These are phyloP conservation scores for Thymus mandschuricus DNA, from an alignment of 257 asterid genomes.

Conservation along the genomic window DNA sequence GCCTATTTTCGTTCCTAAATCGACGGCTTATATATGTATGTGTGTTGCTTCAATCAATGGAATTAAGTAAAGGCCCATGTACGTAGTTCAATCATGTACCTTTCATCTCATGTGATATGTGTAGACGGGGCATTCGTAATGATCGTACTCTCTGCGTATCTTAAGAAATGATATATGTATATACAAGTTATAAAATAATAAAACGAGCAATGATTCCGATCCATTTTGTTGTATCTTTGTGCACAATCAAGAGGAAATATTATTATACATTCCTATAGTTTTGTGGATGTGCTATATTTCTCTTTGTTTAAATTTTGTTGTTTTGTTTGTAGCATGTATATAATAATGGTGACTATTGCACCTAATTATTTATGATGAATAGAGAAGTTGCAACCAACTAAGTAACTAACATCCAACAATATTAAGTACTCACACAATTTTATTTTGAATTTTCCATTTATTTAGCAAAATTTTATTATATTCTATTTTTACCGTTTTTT, in stretches of 20 bases:
- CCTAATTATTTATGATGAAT: not conserved
- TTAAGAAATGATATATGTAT: too few relatives aligned
- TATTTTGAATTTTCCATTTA: too few relatives aligned
- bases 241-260: not conserved
- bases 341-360: constrained; percentile 2
- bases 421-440: too few relatives aligned
- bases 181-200: too few relatives aligned
- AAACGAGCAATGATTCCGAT: too few relatives aligned
- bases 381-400: not conserved
- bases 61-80: not conserved
- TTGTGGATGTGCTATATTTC: not conserved
- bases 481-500: too few relatives aligned
- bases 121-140: too few relatives aligned
- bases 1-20: not conserved
- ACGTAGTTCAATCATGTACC: not conserved
- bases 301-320: not conserved
- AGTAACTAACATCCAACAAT: not conserved
- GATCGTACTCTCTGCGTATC: too few relatives aligned
- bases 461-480: too few relatives aligned
- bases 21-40: not conserved
- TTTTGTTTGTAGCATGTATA: not conserved
- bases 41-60: not conserved
- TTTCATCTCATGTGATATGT: not conserved
- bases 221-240: not conserved
- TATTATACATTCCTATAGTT: not conserved